phyloP scores from a whole-genome alignment of 805 yeast genomes.

The Candida ulmi region DNA sequence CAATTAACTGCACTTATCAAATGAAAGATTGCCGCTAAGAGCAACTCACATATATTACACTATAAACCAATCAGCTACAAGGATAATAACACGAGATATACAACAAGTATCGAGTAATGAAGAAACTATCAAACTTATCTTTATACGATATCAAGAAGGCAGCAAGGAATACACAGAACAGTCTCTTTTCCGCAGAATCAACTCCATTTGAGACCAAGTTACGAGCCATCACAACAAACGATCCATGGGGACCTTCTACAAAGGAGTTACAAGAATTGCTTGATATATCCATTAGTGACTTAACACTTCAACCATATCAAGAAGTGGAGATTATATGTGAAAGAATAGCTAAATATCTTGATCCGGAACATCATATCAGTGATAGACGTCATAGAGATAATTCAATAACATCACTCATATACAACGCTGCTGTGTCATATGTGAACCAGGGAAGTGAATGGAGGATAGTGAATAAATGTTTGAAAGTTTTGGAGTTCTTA shows the following conservation, averaged over 20 bases:
- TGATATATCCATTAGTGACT: slow-evolving; percentile 6
- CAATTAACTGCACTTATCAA: neutral
- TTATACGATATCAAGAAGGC: slow-evolving; percentile 34
- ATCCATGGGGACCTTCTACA: slow-evolving; percentile 48
- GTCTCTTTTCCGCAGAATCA: slow-evolving; percentile 28
- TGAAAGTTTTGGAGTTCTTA: slow-evolving; percentile 28
- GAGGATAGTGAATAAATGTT: slow-evolving; percentile 34
- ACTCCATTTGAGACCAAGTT: slow-evolving; percentile 31
- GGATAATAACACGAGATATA: too few relatives aligned
- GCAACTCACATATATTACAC: too few relatives aligned
- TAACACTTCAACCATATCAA: slow-evolving; percentile 19
- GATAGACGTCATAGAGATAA: neutral
- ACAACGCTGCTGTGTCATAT: slow-evolving; percentile 22
- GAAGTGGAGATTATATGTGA: slow-evolving; percentile 23
- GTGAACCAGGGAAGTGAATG: slow-evolving; percentile 36
- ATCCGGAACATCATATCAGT: slow-evolving; percentile 1
- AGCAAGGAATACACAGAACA: slow-evolving; percentile 33
- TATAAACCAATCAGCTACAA: too few relatives aligned
- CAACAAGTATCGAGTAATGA: slow-evolving; percentile 16
- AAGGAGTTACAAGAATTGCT: slow-evolving; percentile 33
- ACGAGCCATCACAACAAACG: slow-evolving; percentile 44
- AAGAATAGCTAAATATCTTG: slow-evolving; percentile 20
- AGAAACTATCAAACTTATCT: slow-evolving; percentile 27
- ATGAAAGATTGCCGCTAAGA: too few relatives aligned
- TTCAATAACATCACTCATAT: neutral